Evolutionary conservation across 495 filamentous ascomycete species (phyloP).

Genomic region (Penicillium chermesinum): DNA sequence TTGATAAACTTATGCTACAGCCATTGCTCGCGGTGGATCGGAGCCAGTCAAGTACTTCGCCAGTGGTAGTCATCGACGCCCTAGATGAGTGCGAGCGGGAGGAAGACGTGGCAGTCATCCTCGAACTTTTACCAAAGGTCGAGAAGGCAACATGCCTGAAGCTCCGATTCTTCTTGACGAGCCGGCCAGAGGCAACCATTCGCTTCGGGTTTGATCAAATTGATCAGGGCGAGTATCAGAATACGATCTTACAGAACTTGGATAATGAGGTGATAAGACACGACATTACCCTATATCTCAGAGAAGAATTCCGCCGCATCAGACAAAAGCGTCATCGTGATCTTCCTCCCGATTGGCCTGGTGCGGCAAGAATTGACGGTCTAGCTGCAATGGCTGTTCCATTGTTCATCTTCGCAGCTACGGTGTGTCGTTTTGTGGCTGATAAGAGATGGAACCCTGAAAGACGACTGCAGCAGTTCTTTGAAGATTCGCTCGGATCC

Average conservation of each 20-base stretch:
- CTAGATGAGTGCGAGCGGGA: slow-evolving; percentile 3
- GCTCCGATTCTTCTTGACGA: slow-evolving; percentile 30
- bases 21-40: no score
- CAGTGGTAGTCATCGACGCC: background rate
- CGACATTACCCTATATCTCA: slow-evolving; percentile 1
- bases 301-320: background rate
- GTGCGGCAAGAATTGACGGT: background rate
- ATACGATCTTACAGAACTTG: background rate
- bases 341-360: background rate
- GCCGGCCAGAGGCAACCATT: slow-evolving; percentile 43
- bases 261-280: background rate
- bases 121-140: slow-evolving; percentile 18
- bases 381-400: background rate
- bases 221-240: slow-evolving; percentile 3
- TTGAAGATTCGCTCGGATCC: background rate
- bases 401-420: slow-evolving; percentile 1
- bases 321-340: background rate
- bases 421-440: background rate
- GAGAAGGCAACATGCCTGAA: slow-evolving; percentile 2
- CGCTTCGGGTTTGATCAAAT: slow-evolving; percentile 20
- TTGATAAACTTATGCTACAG: background rate
- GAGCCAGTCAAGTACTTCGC: no score
- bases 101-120: background rate
- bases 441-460: background rate
- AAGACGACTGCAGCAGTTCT: no score